phyloP scores from a whole-genome alignment of 176 grass and related monocot species.

The Paspalum vaginatum region DNA sequence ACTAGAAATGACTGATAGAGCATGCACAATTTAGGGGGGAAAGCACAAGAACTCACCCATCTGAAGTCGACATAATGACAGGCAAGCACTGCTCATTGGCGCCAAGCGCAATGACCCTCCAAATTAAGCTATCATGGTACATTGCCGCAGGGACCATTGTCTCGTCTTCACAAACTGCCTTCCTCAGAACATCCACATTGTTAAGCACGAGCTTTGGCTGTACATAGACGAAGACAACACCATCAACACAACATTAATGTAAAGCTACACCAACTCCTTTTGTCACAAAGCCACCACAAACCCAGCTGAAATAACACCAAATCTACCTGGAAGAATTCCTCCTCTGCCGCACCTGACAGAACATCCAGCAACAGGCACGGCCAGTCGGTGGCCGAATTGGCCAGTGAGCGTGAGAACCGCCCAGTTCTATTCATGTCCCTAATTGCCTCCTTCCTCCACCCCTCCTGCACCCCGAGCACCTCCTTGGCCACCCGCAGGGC shows the following conservation, averaged over 20 bases:
- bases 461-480: constrained; percentile 71
- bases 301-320: neutral
- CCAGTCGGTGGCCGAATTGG: constrained; percentile 81
- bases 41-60: constrained; percentile 55
- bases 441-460: constrained; percentile 73
- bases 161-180: constrained; percentile 59
- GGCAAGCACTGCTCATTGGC: constrained; percentile 86
- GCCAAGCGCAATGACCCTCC: constrained; percentile 83
- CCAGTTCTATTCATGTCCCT: constrained; percentile 68
- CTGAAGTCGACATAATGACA: constrained; percentile 81
- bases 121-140: constrained; percentile 94
- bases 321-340: constrained; percentile 80
- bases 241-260: neutral
- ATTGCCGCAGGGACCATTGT: constrained; percentile 65
- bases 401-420: constrained; percentile 65
- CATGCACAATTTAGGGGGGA: neutral
- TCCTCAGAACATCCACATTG: constrained; percentile 84
- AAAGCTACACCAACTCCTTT: constrained; percentile 8
- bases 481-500: constrained; percentile 82
- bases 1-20: neutral
- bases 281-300: constrained; percentile 2
- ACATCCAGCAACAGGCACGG: constrained; percentile 87
- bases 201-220: constrained; percentile 96
- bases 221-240: constrained; percentile 5
- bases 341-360: constrained; percentile 64